Percentiles rank a stretch among this genome's conserved stretches.
These are phyloP conservation scores for Saccharum officinarum DNA, from an alignment of 176 grass and related monocot genomes.

Conservation along the genomic window DNA sequence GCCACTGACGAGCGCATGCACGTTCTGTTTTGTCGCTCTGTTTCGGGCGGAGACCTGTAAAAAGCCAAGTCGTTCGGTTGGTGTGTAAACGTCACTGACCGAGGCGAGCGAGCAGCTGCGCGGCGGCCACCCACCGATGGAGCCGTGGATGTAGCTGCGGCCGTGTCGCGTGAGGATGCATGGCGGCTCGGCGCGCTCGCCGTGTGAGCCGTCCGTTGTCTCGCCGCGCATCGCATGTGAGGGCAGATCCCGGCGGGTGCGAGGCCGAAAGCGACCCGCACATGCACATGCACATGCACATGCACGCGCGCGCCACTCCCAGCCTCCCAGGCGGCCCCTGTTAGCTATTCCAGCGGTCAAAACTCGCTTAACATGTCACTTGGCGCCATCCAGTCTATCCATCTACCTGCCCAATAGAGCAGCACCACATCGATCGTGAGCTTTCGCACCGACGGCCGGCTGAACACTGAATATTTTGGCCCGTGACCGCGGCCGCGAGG, in stretches of 20 bases:
- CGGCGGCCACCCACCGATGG: not conserved
- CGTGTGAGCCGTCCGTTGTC: not conserved
- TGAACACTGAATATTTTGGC: no score
- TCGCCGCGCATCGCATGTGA: slow-evolving; percentile 39
- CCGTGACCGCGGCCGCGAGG: not conserved
- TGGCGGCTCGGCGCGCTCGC: not conserved
- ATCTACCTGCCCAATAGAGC: no score
- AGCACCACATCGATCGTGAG: not conserved
- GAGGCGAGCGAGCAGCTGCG: not conserved
- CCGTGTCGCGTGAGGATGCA: not conserved
- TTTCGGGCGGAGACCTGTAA: not conserved
- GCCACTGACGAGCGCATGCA: not conserved
- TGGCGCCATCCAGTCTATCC: slow-evolving; percentile 21
- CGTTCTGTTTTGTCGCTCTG: not conserved
- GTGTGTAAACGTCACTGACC: not conserved
- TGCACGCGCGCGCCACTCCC: not conserved
- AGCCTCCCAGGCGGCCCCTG: not conserved
- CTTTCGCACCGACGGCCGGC: not conserved
- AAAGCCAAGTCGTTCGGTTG: not conserved
- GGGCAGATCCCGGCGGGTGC: slow-evolving; percentile 10
- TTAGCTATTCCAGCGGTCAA: not conserved
- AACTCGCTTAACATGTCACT: slow-evolving; percentile 19
- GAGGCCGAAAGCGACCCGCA: slow-evolving; percentile 22
- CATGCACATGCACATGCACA: slow-evolving; percentile 5
- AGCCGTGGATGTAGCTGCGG: not conserved